Conservation (phyloP, 2,329 filamentous ascomycete species). For the Fusarium compactum region DNA sequence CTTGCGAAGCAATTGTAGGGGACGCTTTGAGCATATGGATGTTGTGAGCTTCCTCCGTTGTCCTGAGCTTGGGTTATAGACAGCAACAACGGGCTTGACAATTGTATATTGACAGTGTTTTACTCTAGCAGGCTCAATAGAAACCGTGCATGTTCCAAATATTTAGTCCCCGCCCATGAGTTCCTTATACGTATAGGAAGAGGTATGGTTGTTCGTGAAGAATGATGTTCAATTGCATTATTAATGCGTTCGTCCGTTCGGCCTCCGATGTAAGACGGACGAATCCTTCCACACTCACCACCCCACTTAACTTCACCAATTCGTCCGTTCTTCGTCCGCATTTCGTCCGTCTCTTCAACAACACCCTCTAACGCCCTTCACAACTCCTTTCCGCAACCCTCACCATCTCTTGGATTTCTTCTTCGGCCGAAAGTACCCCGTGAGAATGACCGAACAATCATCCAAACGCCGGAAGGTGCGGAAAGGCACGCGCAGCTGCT, state of each 20-base stretch:
- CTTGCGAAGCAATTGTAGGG: too few relatives aligned
- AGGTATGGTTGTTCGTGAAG: too few relatives aligned
- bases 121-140: background rate
- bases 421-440: slow-evolving; percentile 42
- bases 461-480: slow-evolving; percentile 56
- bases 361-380: slow-evolving; percentile 1
- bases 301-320: background rate
- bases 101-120: background rate
- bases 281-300: background rate
- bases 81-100: background rate
- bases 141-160: background rate
- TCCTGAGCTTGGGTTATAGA: background rate
- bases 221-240: background rate
- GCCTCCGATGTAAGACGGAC: slow-evolving; percentile 35
- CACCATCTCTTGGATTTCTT: background rate
- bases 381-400: background rate
- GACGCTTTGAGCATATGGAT: rapidly evolving
- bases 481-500: slow-evolving; percentile 70
- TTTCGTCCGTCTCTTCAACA: slow-evolving; percentile 14
- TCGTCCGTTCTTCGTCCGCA: slow-evolving; percentile 39
- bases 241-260: slow-evolving; percentile 32
- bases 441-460: slow-evolving; percentile 33
- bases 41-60: background rate
- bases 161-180: background rate
- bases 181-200: background rate